A percentile compares a stretch with the other conserved stretches of the same genome.
Conservation (phyloP, 148 eudicot genomes). For the Linanthus parryae region DNA sequence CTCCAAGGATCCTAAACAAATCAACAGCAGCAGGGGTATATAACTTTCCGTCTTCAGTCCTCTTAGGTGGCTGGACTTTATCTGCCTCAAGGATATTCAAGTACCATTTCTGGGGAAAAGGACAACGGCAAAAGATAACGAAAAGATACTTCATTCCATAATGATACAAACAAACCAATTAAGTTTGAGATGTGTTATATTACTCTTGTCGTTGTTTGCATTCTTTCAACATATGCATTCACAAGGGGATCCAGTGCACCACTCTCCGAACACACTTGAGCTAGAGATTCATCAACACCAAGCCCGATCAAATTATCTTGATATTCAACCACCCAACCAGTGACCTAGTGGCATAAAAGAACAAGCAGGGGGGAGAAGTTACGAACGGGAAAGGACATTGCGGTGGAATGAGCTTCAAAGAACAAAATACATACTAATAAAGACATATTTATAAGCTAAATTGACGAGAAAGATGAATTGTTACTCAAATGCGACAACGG, state of each 20-base stretch:
- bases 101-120: conserved; percentile 77
- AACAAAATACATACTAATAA: too few relatives aligned
- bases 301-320: conserved; percentile 84
- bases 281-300: conserved; percentile 91
- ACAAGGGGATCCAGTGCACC: conserved; percentile 98
- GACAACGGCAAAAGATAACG: conserved; percentile 3
- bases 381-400: background rate
- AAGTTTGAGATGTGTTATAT: conserved; percentile 5
- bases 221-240: conserved; percentile 94
- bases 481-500: too few relatives aligned
- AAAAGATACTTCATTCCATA: conserved; percentile 3
- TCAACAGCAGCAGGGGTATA: conserved; percentile 97
- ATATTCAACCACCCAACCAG: conserved; percentile 94
- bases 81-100: conserved; percentile 84
- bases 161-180: background rate
- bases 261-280: conserved; percentile 97
- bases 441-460: too few relatives aligned
- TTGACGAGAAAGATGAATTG: too few relatives aligned
- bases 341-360: conserved; percentile 45
- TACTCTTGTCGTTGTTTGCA: conserved; percentile 92
- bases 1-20: conserved; percentile 82
- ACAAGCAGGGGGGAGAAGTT: conserved; percentile 1
- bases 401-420: background rate
- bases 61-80: conserved; percentile 86
- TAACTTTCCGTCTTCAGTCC: conserved; percentile 82